These are phyloP conservation scores for Elymus sibiricus DNA, from an alignment of 176 grass and related monocot genomes.

Conservation along the genomic window DNA sequence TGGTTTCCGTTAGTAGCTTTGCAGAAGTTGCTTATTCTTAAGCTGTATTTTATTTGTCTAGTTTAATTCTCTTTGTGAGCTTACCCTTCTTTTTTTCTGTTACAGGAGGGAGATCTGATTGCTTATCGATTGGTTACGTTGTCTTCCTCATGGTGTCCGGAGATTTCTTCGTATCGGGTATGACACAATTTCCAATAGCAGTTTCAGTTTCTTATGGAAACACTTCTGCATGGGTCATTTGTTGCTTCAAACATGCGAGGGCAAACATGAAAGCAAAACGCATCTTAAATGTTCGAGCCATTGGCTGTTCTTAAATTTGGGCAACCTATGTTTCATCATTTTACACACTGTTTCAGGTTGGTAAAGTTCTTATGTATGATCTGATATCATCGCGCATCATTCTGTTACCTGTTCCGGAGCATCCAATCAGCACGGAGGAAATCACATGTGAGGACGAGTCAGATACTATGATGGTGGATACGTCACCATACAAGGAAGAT, in stretches of 20 bases:
- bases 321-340: not conserved
- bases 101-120: slow-evolving; percentile 82
- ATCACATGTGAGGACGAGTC: slow-evolving; percentile 27
- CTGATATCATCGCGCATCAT: slow-evolving; percentile 61
- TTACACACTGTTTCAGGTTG: slow-evolving; percentile 56
- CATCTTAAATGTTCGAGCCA: not conserved
- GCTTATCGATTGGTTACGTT: slow-evolving; percentile 84
- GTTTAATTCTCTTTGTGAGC: not conserved
- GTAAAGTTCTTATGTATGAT: slow-evolving; percentile 81
- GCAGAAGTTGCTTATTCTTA: not conserved
- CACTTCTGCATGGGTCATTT: slow-evolving; percentile 7
- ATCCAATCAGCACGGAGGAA: slow-evolving; percentile 51
- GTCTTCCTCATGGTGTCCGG: slow-evolving; percentile 83
- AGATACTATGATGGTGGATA: slow-evolving; percentile 20
- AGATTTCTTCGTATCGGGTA: slow-evolving; percentile 82
- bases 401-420: slow-evolving; percentile 60
- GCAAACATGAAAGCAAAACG: not conserved
- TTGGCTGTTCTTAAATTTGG: not conserved
- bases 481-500: slow-evolving; percentile 81
- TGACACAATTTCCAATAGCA: slow-evolving; percentile 20
- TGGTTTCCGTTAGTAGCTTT: slow-evolving; percentile 1
- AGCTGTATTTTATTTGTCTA: not conserved
- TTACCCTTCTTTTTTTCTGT: not conserved
- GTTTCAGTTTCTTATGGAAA: not conserved
- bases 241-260: slow-evolving; percentile 13